Conservation (phyloP, 345 rosid genomes). For the Reutealis trisperma region DNA sequence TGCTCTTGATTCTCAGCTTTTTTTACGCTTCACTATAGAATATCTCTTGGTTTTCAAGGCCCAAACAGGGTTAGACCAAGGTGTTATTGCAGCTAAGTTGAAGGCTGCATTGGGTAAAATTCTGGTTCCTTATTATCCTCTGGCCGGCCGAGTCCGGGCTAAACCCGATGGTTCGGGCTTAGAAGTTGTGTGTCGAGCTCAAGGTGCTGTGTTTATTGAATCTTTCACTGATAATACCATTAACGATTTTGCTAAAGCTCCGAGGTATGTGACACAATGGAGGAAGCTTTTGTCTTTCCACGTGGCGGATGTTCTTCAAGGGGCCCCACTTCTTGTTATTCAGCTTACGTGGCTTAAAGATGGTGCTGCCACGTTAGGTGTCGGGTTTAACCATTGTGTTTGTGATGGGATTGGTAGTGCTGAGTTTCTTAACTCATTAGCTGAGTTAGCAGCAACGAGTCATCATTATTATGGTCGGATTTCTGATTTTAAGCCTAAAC, state of each 20-base stretch:
- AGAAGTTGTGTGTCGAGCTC: slow-evolving; percentile 67
- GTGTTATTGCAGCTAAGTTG: slow-evolving; percentile 36
- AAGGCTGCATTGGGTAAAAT: slow-evolving; percentile 60
- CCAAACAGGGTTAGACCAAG: slow-evolving; percentile 37
- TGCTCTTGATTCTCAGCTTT: slow-evolving; percentile 85
- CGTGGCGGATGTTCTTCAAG: slow-evolving; percentile 69
- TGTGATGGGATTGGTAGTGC: slow-evolving; percentile 77
- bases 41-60: slow-evolving; percentile 61
- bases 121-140: slow-evolving; percentile 71
- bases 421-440: slow-evolving; percentile 65
- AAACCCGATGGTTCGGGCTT: slow-evolving; percentile 45
- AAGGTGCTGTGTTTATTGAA: slow-evolving; percentile 69
- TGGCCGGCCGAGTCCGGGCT: slow-evolving; percentile 75
- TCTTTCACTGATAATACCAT: slow-evolving; percentile 45
- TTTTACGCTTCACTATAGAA: slow-evolving; percentile 82
- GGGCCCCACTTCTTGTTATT: slow-evolving; percentile 67
- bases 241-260: slow-evolving; percentile 57
- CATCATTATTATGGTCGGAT: slow-evolving; percentile 21
- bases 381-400: slow-evolving; percentile 72
- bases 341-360: slow-evolving; percentile 91
- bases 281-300: slow-evolving; percentile 57
- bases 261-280: slow-evolving; percentile 65
- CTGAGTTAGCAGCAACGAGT: slow-evolving; percentile 41
- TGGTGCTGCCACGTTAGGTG: slow-evolving; percentile 65
- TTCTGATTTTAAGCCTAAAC: slow-evolving; percentile 26